These are phyloP conservation scores for Monosporozyma unispora DNA, from an alignment of 805 yeast genomes.

Conservation along the genomic window DNA sequence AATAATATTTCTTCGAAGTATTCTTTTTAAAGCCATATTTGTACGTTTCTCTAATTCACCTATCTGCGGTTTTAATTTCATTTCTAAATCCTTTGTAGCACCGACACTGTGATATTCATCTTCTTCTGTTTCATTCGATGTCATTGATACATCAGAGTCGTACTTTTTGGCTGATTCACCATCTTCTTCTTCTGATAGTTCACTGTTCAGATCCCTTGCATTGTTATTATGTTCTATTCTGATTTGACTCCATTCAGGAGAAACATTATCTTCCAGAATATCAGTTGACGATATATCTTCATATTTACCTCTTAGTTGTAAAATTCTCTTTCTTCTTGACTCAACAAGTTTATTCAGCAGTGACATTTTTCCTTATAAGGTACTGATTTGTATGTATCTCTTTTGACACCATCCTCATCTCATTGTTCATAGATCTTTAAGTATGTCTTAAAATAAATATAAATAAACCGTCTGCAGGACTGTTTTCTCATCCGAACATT, in stretches of 20 bases:
- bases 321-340: background rate
- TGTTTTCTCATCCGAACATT: too few relatives aligned
- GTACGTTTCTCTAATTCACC: conserved; percentile 35
- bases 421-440: background rate
- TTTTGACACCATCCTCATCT: background rate
- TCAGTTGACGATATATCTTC: background rate
- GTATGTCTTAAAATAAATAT: background rate
- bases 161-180: background rate
- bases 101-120: conserved; percentile 7
- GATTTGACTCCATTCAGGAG: background rate
- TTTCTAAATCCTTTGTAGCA: conserved; percentile 32
- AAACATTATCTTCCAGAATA: background rate
- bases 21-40: conserved; percentile 32
- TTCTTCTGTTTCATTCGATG: conserved; percentile 1
- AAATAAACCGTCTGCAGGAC: too few relatives aligned
- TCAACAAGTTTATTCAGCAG: background rate
- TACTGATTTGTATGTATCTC: background rate
- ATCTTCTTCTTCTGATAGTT: background rate
- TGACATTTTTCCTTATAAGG: background rate
- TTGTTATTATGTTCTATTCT: background rate
- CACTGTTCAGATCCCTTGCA: background rate
- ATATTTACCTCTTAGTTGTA: background rate
- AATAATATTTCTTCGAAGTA: conserved; percentile 32
- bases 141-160: background rate
- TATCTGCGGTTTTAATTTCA: conserved; percentile 33